Evolutionary conservation across 345 rosid genomes (phyloP), one percentile per base, ranked within the genome.

Genomic region (Eutrema heterophyllum): DNA sequence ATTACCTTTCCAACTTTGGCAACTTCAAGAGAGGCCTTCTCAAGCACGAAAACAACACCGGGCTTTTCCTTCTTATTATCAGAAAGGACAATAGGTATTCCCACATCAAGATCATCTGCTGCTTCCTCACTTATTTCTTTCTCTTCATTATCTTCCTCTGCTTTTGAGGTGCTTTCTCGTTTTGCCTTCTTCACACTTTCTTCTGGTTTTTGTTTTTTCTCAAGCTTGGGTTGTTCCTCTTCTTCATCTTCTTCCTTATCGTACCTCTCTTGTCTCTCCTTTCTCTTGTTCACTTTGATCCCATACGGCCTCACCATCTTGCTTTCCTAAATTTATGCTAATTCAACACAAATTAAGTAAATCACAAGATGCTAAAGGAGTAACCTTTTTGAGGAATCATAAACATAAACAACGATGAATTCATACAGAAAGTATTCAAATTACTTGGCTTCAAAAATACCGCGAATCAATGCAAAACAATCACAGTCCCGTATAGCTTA

Each of bases 1-100:
- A 14, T 11, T 60, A 91, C 97, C 93, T 91, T 91, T 78, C 98
- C 98, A 80, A 94, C 91, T 84, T 93, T 91, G n/a, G 94, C 97
- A 51, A 91, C 94, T 83, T 91, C 97, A 60, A 91, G 83, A 57
- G 92, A 84, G 27, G 96, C 97, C 68, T 78, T 91, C 86, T 91
- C 97, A 5, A 91, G 95, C 56, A 94, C 88, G 46, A 94, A 93
- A 29, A 83, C 77, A 24, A 88, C 84, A 0, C 89, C 90, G 0
- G 81, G 66, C 65, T 81, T 80, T 24, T 80, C 78, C 3, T 55
- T 59, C 9, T 74, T 82, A 46, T 13, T 48, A 53, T 83, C 79
- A 29, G 54, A 59, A 0, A 79, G 81, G 40, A 50, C 64, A 72
- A 88, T 72, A 12, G 95, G 92, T 56, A 88, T 84, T 21, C 96